Percentiles rank a stretch among this genome's conserved stretches.
phyloP scores from a whole-genome alignment of 345 rosid genomes.

The Viola odorata region DNA sequence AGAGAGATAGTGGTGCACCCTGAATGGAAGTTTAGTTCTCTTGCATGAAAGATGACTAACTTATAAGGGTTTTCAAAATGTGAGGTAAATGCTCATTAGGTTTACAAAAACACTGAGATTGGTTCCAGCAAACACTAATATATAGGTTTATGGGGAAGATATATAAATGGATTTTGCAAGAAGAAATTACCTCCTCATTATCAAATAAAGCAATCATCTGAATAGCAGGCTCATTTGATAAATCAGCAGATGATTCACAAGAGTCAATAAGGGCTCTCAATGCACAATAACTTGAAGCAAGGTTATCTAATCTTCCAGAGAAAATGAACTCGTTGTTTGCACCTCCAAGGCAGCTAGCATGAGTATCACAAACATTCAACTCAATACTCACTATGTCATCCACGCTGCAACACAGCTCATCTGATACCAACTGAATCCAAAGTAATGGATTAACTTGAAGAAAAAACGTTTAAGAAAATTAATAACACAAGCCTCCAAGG shows the following conservation, averaged over 20 bases:
- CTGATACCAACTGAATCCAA: constrained; percentile 55
- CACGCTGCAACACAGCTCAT: constrained; percentile 53
- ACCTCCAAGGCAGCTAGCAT: constrained; percentile 97
- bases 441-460: constrained; percentile 6
- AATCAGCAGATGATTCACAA: constrained; percentile 38
- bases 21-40: not conserved
- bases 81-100: not conserved
- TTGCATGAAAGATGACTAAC: not conserved
- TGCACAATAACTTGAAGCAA: constrained; percentile 86
- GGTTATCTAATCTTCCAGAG: constrained; percentile 95
- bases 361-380: constrained; percentile 91
- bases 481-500: too few species aligned
- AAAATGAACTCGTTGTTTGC: constrained; percentile 81
- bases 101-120: not conserved
- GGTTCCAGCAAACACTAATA: not conserved
- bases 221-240: constrained; percentile 59
- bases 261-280: constrained; percentile 88
- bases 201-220: constrained; percentile 93
- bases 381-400: constrained; percentile 74
- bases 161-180: constrained; percentile 5
- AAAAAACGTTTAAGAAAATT: not conserved
- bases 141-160: constrained; percentile 10
- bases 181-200: constrained; percentile 77
- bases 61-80: not conserved
- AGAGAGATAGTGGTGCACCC: not conserved